These are phyloP conservation scores for Clausena lansium DNA, from an alignment of 345 rosid genomes.

Conservation along the genomic window DNA sequence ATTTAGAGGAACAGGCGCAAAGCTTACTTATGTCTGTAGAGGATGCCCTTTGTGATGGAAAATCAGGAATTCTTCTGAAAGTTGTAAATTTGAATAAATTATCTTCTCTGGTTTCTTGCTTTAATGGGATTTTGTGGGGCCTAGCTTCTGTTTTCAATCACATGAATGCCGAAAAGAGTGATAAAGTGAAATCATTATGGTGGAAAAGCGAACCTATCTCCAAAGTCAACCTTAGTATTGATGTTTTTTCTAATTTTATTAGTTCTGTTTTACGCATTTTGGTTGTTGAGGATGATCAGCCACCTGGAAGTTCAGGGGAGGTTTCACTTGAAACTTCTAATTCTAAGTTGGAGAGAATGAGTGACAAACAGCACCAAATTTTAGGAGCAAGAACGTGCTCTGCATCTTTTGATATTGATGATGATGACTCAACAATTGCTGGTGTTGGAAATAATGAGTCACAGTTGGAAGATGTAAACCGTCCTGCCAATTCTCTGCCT, in stretches of 20 bases:
- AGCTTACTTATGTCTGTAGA: slow-evolving; percentile 39
- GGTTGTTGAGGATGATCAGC: slow-evolving; percentile 37
- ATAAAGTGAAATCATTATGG: slow-evolving; percentile 32
- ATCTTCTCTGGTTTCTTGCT: slow-evolving; percentile 55
- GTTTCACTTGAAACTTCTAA: slow-evolving; percentile 6
- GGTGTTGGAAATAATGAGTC: neutral
- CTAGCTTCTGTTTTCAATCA: slow-evolving; percentile 53
- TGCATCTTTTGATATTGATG: slow-evolving; percentile 18
- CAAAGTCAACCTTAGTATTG: slow-evolving; percentile 32
- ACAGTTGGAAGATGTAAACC: slow-evolving; percentile 25
- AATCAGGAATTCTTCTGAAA: slow-evolving; percentile 26
- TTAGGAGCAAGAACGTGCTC: slow-evolving; percentile 13
- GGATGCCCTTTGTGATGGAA: slow-evolving; percentile 31
- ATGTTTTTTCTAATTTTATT: slow-evolving; percentile 45
- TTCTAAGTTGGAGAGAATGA: slow-evolving; percentile 6
- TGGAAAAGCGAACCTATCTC: slow-evolving; percentile 41
- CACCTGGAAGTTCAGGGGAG: slow-evolving; percentile 19
- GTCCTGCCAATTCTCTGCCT: slow-evolving; percentile 29
- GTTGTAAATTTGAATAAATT: slow-evolving; percentile 41
- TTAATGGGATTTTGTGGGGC: slow-evolving; percentile 87
- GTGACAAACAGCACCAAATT: slow-evolving; percentile 12
- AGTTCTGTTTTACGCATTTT: slow-evolving; percentile 36
- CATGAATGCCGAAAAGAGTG: slow-evolving; percentile 32
- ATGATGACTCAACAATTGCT: slow-evolving; percentile 22
- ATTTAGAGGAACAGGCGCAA: slow-evolving; percentile 56